Evolutionary conservation across 371 early-diverging fungal species (phyloP), one percentile per base, ranked within the genome.

Genomic region (Dinochytrium kinnereticum): DNA sequence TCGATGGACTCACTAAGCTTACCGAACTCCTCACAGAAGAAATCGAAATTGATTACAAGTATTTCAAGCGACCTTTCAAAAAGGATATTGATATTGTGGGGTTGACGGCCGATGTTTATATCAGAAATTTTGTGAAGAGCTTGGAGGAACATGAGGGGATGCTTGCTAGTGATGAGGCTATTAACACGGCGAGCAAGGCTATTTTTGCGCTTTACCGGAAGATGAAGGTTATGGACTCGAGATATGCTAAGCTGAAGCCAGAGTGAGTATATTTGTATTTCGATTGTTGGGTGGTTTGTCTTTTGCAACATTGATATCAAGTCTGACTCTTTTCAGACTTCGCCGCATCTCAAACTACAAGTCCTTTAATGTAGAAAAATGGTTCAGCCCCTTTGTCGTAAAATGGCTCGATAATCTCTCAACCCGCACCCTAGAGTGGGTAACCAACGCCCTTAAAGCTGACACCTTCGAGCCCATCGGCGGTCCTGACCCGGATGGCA

Each of bases 401-500:
- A 79, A 79, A 64, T 83, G 83, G 83, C 77, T 83, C n/a, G 77
- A 83, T 39, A 64, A 71, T 55, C 73, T 81, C 21, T 38, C 70
- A 21, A 69, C 73, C 7, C 70, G 73, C 36, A 83, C 82, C 5
- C 24, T 81, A 15, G 80, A 74, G 57, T 83, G 83, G 83, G 83
- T 82, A 15, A 68, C 76, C 13, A 80, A 82, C 61, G 83, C 83
- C 17, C 55, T 82, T 24, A 74, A 71, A 40, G 79, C 81, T 0
- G 83, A 83, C 66, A 79, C n/a, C 26, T 82, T 83, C 59, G 82
- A 78, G 31, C 80, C 80, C 13, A 71, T 69, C 17, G 69, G 64
- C 17, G 77, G 67, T n/a, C 59, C 36, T 26, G 69, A 71, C 33
- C 33, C 51, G 30, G 66, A 64, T 37, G 73, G 68, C n/a, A 53